Conservation (phyloP, 441 rosid genomes). For the Gossypium lobatum region DNA sequence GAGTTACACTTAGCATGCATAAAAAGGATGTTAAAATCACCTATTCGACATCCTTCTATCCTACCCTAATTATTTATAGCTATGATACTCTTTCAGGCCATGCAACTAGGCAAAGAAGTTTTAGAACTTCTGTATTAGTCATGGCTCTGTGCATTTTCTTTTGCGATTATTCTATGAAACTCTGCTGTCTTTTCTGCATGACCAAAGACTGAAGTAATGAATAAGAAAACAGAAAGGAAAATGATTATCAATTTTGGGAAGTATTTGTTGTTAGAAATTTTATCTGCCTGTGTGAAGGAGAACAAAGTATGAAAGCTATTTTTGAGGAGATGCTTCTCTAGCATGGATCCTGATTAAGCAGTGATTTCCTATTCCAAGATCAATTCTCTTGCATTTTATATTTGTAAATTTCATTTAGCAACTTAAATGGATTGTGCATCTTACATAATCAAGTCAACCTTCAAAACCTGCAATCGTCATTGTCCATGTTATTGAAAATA, state of each 20-base stretch:
- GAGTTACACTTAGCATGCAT: background rate
- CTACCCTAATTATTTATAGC: background rate
- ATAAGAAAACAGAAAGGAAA: background rate
- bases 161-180: background rate
- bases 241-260: background rate
- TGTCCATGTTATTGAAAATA: background rate
- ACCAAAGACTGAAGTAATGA: background rate
- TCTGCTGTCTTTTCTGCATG: background rate
- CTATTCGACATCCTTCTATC: background rate
- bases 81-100: background rate
- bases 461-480: constrained; percentile 7
- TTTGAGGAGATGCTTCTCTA: background rate
- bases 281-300: background rate
- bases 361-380: background rate
- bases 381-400: background rate
- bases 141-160: background rate
- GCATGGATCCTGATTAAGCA: background rate
- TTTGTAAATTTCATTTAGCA: background rate
- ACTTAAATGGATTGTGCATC: constrained; percentile 4
- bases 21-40: background rate
- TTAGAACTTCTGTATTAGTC: background rate
- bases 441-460: background rate
- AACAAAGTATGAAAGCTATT: background rate
- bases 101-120: background rate
- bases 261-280: background rate